A percentile compares a stretch with the other conserved stretches of the same genome.
phyloP scores from a whole-genome alignment of 257 asterid species.

The Thymus quinquecostatus region DNA sequence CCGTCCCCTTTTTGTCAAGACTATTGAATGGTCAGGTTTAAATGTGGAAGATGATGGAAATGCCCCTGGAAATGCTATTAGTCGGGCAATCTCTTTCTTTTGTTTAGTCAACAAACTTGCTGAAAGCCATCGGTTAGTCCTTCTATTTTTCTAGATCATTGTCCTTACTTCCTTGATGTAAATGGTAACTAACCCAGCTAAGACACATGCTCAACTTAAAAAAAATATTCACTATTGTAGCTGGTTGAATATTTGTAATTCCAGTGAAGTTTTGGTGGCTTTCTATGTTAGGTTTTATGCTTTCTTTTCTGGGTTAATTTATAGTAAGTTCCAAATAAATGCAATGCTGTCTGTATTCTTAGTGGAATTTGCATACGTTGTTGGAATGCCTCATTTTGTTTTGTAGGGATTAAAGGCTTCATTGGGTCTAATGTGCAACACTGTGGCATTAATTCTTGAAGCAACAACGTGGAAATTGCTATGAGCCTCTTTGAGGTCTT shows the following conservation, averaged over 20 bases:
- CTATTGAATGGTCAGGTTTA: conserved; percentile 89
- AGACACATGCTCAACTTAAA: neutral
- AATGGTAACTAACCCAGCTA: conserved; percentile 10
- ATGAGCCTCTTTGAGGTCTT: neutral
- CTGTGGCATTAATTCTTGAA: neutral
- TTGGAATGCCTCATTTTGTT: neutral
- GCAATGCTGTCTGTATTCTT: conserved; percentile 2
- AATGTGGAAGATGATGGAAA: conserved; percentile 47
- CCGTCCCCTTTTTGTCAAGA: conserved; percentile 79
- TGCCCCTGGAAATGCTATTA: conserved; percentile 40
- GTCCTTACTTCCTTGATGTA: neutral
- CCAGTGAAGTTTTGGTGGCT: neutral
- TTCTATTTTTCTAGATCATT: conserved; percentile 6
- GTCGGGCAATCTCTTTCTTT: conserved; percentile 80
- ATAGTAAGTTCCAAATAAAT: neutral
- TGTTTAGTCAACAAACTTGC: conserved; percentile 77
- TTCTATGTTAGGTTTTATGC: neutral
- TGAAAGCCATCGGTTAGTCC: conserved; percentile 77
- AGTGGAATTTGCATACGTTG: neutral
- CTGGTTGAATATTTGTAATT: no score
- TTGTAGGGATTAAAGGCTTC: neutral
- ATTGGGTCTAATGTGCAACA: neutral
- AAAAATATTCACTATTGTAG: neutral
- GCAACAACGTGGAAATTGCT: neutral
- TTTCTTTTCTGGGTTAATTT: neutral